Evolutionary conservation across 495 filamentous ascomycete species (phyloP), one percentile per base, ranked within the genome.

Genomic region (Penicillium maclennaniae): DNA sequence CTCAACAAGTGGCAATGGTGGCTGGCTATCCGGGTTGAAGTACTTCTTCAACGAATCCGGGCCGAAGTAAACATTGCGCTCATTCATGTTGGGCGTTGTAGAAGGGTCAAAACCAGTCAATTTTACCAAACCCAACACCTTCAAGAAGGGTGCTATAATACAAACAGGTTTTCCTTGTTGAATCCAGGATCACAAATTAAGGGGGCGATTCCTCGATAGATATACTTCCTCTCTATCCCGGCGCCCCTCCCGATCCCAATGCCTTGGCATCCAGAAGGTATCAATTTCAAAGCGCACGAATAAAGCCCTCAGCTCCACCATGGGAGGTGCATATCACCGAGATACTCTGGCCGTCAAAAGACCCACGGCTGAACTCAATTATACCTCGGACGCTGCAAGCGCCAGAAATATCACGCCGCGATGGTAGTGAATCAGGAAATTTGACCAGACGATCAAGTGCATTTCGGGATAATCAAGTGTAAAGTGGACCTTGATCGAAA

Each of bases 1-100:
- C 64, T 85, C 82, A 15, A 85, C 81, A 8, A 85, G 69, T 8
- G 82, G 82, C 19, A 85, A 51, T 3, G 79, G 79, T 20, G 82
- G 82, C 42, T 73, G 68, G 9, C 61, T 68, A 45, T 84, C 79
- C 0, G 82, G 82, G 55, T 84, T 67, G 49, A 82, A 83, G 66
- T 81, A 85, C 34, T 82, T 68, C 48, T 66, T 71, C 54, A 85
- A 53, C 1, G 79, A 72, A 60, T 79, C 70, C 7, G 72, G 65
- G 25, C 82, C 82, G 26, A 69, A 78, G 63, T 78, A 85, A 12
- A 82, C 76, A 61, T 84, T 84, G 31, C 69, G 65, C 42, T 69
- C 67, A 47, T 81, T 79, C 38, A 52, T 47, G 38, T 66, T 67
- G 31, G 63, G 15, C 73, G 78, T 80, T 37, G 37, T 61, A 23